phyloP scores from a whole-genome alignment of 2,329 filamentous ascomycete species.

The Venturia asperata region DNA sequence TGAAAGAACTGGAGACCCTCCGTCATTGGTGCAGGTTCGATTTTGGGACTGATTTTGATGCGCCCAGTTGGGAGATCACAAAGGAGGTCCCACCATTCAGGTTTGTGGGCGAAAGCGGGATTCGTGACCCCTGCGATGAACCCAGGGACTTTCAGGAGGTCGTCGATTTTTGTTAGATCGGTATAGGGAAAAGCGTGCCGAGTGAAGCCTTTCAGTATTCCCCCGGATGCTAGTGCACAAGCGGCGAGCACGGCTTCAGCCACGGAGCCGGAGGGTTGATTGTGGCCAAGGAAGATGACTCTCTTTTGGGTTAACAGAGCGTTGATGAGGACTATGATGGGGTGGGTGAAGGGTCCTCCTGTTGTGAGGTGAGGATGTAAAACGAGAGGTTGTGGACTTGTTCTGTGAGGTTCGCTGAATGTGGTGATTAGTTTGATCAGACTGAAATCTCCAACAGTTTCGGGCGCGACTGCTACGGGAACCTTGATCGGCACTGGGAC shows the following conservation, averaged over 20 bases:
- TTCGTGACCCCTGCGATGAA: conserved; percentile 98
- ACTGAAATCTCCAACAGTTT: conserved; percentile 96
- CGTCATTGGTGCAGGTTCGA: conserved; percentile 72
- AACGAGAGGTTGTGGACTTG: conserved; percentile 74
- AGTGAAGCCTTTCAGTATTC: conserved; percentile 87
- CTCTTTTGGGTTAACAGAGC: conserved; percentile 93
- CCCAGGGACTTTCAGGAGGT: conserved; percentile 87
- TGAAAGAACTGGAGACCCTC: conserved; percentile 86
- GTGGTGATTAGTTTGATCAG: conserved; percentile 95
- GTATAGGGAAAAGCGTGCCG: conserved; percentile 97
- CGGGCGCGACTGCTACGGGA: conserved; percentile 83
- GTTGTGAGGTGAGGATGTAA: conserved; percentile 90
- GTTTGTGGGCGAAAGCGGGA: conserved; percentile 87
- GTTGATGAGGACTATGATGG: conserved; percentile 90
- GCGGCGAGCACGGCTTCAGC: conserved; percentile 97
- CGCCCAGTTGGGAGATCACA: conserved; percentile 88
- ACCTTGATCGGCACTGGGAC: conserved; percentile 97
- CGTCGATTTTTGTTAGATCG: conserved; percentile 94
- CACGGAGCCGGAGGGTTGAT: conserved; percentile 89
- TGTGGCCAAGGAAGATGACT: conserved; percentile 91
- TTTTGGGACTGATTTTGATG: conserved; percentile 87
- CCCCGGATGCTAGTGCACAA: conserved; percentile 86
- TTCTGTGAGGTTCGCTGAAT: conserved; percentile 76
- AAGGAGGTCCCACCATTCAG: conserved; percentile 96
- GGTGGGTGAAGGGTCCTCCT: conserved; percentile 81